Percentiles rank a stretch among this genome's conserved stretches.
phyloP scores from a whole-genome alignment of 2,329 filamentous ascomycete species.

The Blumeria hordei region DNA sequence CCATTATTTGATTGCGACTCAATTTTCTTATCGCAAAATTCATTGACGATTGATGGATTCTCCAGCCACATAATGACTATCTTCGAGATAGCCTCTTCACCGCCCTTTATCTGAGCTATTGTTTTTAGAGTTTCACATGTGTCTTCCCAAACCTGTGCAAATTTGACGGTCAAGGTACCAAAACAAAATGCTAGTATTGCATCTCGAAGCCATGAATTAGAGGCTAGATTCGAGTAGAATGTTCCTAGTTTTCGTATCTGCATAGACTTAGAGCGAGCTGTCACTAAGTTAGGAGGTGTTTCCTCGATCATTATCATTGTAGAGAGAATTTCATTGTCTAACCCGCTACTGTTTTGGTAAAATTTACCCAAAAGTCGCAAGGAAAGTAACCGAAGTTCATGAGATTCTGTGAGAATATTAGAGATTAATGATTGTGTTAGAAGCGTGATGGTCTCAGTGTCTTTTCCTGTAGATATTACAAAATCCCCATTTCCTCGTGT shows the following conservation, averaged over 20 bases:
- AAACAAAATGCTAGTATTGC: conserved; percentile 68
- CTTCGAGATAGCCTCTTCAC: conserved; percentile 47
- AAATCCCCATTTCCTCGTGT: conserved; percentile 5
- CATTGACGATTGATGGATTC: conserved; percentile 26
- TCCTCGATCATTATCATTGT: conserved; percentile 62
- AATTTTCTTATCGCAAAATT: conserved; percentile 16
- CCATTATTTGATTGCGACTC: conserved; percentile 17
- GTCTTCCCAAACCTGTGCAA: conserved; percentile 75
- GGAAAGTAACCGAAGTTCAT: conserved; percentile 47
- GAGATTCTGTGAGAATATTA: conserved; percentile 54
- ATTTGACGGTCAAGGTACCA: conserved; percentile 64
- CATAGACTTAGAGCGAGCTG: conserved; percentile 57
- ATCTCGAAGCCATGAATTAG: conserved; percentile 39
- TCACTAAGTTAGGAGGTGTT: conserved; percentile 52
- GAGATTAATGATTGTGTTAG: conserved; percentile 40
- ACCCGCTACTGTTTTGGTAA: conserved; percentile 23
- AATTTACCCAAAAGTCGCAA: conserved; percentile 47
- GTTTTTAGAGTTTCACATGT: conserved; percentile 50
- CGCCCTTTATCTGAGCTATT: conserved; percentile 43
- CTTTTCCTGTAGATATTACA: conserved; percentile 3
- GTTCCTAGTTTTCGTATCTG: conserved; percentile 49
- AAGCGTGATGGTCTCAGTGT: conserved; percentile 27
- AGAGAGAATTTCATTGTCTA: conserved; percentile 25
- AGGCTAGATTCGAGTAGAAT: conserved; percentile 29
- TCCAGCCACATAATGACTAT: conserved; percentile 61